Percentiles rank a stretch among this genome's conserved stretches.
Evolutionary conservation across 1,139 yeast species (phyloP).

Genomic region (Magnusiomyces sp.): DNA sequence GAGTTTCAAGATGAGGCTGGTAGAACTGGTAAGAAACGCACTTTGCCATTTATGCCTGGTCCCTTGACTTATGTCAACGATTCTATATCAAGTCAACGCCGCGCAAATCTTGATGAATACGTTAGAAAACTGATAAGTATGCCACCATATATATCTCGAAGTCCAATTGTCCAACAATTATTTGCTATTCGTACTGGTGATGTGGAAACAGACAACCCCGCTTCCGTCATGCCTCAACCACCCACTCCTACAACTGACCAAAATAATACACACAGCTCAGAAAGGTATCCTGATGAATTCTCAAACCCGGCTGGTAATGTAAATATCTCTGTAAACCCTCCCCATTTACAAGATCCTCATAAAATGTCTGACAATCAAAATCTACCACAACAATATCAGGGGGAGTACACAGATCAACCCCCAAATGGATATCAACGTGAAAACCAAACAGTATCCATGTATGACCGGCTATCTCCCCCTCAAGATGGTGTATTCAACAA

Average conservation of each 20-base stretch:
- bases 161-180: conserved; percentile 55
- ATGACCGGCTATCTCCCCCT: too few species aligned
- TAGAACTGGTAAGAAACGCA: conserved; percentile 65
- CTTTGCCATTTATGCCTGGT: conserved; percentile 92
- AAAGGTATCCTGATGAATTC: too few species aligned
- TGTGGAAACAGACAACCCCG: conserved; percentile 35
- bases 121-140: conserved; percentile 64
- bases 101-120: conserved; percentile 78
- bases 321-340: too few species aligned
- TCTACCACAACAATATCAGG: too few species aligned
- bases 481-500: not conserved
- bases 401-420: too few species aligned
- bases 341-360: too few species aligned
- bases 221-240: conserved; percentile 37
- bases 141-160: conserved; percentile 67
- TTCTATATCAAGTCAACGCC: conserved; percentile 72
- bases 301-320: too few species aligned
- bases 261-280: too few species aligned
- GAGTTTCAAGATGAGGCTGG: conserved; percentile 92
- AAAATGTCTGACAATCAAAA: too few species aligned
- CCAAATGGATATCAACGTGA: too few species aligned
- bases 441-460: too few species aligned
- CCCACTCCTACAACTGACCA: conserved; percentile 15
- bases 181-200: conserved; percentile 68
- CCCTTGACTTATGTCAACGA: conserved; percentile 91